Conservation (phyloP, 495 filamentous ascomycete genomes). For the Aspergillus cristatus region DNA sequence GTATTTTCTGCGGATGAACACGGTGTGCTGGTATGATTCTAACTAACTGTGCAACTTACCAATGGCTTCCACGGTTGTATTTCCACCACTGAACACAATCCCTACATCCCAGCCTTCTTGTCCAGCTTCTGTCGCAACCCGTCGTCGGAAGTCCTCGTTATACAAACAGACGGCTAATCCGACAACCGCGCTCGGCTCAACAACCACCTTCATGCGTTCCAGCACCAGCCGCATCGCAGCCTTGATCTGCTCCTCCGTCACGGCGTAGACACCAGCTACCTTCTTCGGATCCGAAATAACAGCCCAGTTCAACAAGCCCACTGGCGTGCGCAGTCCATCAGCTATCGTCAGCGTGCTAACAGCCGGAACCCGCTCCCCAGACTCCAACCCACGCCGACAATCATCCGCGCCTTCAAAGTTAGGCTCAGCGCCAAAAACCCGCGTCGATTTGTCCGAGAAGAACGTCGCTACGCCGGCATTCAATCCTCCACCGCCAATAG, state of each 20-base stretch:
- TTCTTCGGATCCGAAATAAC: conserved; percentile 67
- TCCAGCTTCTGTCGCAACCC: conserved; percentile 62
- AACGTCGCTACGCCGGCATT: conserved; percentile 74
- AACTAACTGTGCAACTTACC: conserved; percentile 20
- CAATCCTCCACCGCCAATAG: conserved; percentile 83
- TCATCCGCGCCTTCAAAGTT: conserved; percentile 80
- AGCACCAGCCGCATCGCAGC: conserved; percentile 65
- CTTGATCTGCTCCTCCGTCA: conserved; percentile 76
- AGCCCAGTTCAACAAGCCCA: conserved; percentile 69
- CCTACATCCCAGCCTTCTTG: conserved; percentile 79
- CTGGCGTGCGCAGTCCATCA: conserved; percentile 79
- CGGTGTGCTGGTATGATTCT: background rate
- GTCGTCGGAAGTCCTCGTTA: conserved; percentile 68
- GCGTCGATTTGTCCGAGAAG: conserved; percentile 53
- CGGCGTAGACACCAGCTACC: conserved; percentile 65
- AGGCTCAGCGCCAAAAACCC: conserved; percentile 89
- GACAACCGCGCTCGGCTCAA: conserved; percentile 87
- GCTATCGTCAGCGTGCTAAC: conserved; percentile 79
- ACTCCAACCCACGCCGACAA: conserved; percentile 54
- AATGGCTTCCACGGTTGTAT: conserved; percentile 76
- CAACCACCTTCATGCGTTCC: conserved; percentile 84
- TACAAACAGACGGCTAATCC: conserved; percentile 74
- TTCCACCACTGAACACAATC: conserved; percentile 81
- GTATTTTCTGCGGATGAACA: conserved; percentile 12
- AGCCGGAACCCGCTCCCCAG: conserved; percentile 47